Evolutionary conservation across 805 yeast genomes (phyloP), one percentile per base, ranked within the genome.

Genomic region (Yarrowia deformans): DNA sequence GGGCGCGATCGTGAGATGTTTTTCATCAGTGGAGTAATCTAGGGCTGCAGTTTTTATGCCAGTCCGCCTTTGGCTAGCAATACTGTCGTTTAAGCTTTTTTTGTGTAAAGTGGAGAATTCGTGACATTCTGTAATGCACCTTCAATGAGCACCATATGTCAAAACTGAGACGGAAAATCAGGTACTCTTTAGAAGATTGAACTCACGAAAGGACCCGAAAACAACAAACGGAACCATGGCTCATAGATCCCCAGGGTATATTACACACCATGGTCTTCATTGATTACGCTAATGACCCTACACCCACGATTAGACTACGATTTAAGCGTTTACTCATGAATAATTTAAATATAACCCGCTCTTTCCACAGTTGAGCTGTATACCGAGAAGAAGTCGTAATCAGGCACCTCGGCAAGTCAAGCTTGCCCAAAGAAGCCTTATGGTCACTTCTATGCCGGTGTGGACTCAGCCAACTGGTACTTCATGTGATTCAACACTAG

Each of bases 91-190:
- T 23, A 23, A 23, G 29, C n/a, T 6, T 2, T 32, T 7, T 42
- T 56, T 56, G 18, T 19, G 60, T 23, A 9, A 8, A 39, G 43
- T 39, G 16, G 45, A 9, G 45, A 10, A n/a, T 8, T 19, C 5
- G 10, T 16, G 63, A 56, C 40, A 40, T 34, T 45, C 14, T 32
- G 40, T 60, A 60, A 60, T 60, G 42, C 66, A 45, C 34, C 66
- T 45, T 60, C 52, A 60, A 60, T 60, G 52, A 60, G 45, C 43
- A 8, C 42, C 66, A 45, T 60, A 60, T 60, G 66, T 7, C 52
- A 13, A 60, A 45, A 23, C 13, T 8, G 19, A 13, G 54, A 8
- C 37, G 4, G 3, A 32, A 49, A 32, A 1, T 16, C 8, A 3
- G 13, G 19, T 8, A 8, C 7, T 13, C 23, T n/a, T 23, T 4